These are phyloP conservation scores for Amborella trichopoda DNA, from an alignment of 164 flowering plant species.

Conservation along the genomic window DNA sequence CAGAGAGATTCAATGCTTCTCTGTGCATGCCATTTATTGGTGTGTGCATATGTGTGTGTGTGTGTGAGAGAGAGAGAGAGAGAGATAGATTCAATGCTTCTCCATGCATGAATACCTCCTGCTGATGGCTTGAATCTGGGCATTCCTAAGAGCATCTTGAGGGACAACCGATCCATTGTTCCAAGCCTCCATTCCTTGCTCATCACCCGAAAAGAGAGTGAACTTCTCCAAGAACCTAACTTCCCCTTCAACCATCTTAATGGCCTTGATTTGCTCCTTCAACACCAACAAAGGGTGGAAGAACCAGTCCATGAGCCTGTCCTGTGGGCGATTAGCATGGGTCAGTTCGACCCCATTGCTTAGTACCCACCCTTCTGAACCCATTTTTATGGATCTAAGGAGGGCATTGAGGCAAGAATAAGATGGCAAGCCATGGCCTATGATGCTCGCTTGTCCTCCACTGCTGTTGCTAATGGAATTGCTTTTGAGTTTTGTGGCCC, in stretches of 20 bases:
- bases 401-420: conserved; percentile 43
- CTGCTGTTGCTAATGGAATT: conserved; percentile 12
- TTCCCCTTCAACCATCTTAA: conserved; percentile 46
- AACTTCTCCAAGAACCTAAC: conserved; percentile 52
- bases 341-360: conserved; percentile 54
- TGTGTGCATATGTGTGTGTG: neutral
- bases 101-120: conserved; percentile 50
- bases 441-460: conserved; percentile 24
- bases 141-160: conserved; percentile 57
- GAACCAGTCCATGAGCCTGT: conserved; percentile 78
- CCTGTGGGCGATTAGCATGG: conserved; percentile 65
- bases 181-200: conserved; percentile 51
- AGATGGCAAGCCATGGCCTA: conserved; percentile 58
- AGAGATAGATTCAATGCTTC: too few species aligned
- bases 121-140: conserved; percentile 81
- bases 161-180: conserved; percentile 45
- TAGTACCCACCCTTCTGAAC: conserved; percentile 50
- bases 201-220: conserved; percentile 36
- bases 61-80: too few species aligned
- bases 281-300: conserved; percentile 70
- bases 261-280: conserved; percentile 62
- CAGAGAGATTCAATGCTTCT: neutral
- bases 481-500: too few species aligned
- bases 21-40: neutral
- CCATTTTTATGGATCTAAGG: conserved; percentile 52